Evolutionary conservation across 208 protist species (phyloP).

Genomic region (Paratrypanosoma confusum): DNA sequence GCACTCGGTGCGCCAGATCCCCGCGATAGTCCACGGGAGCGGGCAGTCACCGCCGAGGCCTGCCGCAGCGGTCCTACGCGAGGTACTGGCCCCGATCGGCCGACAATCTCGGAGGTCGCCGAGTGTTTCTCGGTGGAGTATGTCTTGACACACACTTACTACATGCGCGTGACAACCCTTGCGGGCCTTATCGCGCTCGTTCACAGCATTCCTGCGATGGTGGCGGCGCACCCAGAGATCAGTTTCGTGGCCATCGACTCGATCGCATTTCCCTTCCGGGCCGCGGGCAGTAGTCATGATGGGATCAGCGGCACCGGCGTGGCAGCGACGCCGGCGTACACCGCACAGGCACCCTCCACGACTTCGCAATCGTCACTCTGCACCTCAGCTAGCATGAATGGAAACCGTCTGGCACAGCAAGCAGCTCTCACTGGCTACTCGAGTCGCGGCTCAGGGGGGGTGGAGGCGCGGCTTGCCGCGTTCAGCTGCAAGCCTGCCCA

Average conservation of each 20-base stretch:
- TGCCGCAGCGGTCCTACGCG: too few species aligned
- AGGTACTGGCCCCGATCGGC: too few species aligned
- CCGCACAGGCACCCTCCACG: background rate
- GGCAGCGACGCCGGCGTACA: background rate
- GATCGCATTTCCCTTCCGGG: slow-evolving; percentile 75
- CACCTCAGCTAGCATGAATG: too few species aligned
- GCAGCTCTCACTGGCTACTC: slow-evolving; percentile 1
- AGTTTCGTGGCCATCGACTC: slow-evolving; percentile 80
- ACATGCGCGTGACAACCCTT: slow-evolving; percentile 52
- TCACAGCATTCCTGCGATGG: slow-evolving; percentile 22
- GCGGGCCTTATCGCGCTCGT: slow-evolving; percentile 46
- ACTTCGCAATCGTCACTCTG: too few species aligned
- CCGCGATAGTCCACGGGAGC: background rate
- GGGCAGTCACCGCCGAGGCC: too few species aligned
- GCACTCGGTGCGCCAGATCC: background rate
- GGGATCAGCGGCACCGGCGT: too few species aligned
- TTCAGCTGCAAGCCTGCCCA: too few species aligned
- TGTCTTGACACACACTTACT: slow-evolving; percentile 50
- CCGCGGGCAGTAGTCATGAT: too few species aligned
- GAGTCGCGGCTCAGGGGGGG: background rate
- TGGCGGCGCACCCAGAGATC: slow-evolving; percentile 7
- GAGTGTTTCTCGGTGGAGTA: slow-evolving; percentile 28
- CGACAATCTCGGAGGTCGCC: background rate
- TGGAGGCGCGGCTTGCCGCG: too few species aligned
- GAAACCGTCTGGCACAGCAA: too few species aligned